A percentile compares a stretch with the other conserved stretches of the same genome.
Conservation (phyloP, 768 basidiomycete genomes). For the Lactarius hengduanensis region DNA sequence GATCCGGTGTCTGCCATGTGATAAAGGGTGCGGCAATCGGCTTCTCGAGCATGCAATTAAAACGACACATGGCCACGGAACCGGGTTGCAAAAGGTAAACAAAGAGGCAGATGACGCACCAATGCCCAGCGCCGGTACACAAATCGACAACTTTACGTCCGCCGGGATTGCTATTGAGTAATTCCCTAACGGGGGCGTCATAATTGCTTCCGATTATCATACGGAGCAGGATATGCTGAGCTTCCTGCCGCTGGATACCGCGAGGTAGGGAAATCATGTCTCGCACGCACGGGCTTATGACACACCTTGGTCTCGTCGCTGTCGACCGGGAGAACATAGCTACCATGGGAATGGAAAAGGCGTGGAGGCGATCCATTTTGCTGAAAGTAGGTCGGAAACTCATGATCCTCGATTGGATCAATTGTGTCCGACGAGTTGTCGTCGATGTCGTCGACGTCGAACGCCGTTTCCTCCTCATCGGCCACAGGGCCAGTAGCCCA, state of each 20-base stretch:
- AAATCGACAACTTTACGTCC: slow-evolving; percentile 61
- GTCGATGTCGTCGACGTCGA: slow-evolving; percentile 34
- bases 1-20: background rate
- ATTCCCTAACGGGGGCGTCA: slow-evolving; percentile 56
- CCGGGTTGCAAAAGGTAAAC: slow-evolving; percentile 27
- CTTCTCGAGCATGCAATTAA: slow-evolving; percentile 7
- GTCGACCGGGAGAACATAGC: slow-evolving; percentile 73
- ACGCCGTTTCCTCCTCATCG: background rate
- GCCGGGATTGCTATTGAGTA: slow-evolving; percentile 45
- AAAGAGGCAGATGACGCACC: slow-evolving; percentile 45
- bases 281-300: background rate
- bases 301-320: slow-evolving; percentile 64
- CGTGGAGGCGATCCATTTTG: slow-evolving; percentile 49
- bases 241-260: slow-evolving; percentile 19
- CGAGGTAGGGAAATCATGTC: background rate
- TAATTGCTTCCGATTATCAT: slow-evolving; percentile 55
- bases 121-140: slow-evolving; percentile 73
- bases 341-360: slow-evolving; percentile 66
- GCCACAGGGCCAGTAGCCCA: background rate
- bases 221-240: slow-evolving; percentile 30
- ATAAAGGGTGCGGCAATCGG: slow-evolving; percentile 18
- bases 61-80: slow-evolving; percentile 16
- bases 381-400: slow-evolving; percentile 59
- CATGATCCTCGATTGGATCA: slow-evolving; percentile 49
- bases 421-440: slow-evolving; percentile 44